phyloP scores from a whole-genome alignment of 2,329 filamentous ascomycete species.

The Tolypocladium tropicale region DNA sequence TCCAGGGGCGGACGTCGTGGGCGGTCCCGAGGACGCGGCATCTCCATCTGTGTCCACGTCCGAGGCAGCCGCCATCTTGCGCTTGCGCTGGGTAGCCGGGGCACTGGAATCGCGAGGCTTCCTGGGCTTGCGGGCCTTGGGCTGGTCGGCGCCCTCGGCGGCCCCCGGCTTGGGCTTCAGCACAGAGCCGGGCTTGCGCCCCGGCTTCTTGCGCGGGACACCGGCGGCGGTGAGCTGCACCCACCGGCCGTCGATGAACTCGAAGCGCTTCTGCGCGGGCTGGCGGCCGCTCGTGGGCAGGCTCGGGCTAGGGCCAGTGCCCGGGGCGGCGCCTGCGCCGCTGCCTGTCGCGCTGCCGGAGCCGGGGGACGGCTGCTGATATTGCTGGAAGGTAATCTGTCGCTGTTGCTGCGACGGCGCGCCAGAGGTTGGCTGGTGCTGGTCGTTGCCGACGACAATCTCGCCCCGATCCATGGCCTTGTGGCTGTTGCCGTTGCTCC shows the following conservation, averaged over 20 bases:
- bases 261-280: slow-evolving; percentile 19
- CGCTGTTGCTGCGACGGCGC: slow-evolving; percentile 3
- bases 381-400: slow-evolving; percentile 16
- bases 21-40: slow-evolving; percentile 12
- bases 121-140: slow-evolving; percentile 41
- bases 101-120: slow-evolving; percentile 52
- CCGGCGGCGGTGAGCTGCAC: slow-evolving; percentile 47
- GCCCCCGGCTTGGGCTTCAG: slow-evolving; percentile 29
- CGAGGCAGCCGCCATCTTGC: slow-evolving; percentile 34
- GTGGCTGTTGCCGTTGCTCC: slow-evolving; percentile 13
- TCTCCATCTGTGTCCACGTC: slow-evolving; percentile 25
- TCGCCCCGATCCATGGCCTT: slow-evolving; percentile 32
- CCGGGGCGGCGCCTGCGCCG: not conserved
- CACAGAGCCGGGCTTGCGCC: slow-evolving; percentile 51
- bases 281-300: slow-evolving; percentile 10
- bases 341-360: not conserved
- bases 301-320: slow-evolving; percentile 11
- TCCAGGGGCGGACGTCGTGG: slow-evolving; percentile 19
- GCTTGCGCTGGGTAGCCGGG: slow-evolving; percentile 42
- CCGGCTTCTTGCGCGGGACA: slow-evolving; percentile 52
- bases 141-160: slow-evolving; percentile 26
- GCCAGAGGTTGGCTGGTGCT: slow-evolving; percentile 9
- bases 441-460: slow-evolving; percentile 35
- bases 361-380: slow-evolving; percentile 13
- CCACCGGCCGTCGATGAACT: slow-evolving; percentile 26